These are phyloP conservation scores for Physaria fendleri DNA, from an alignment of 345 rosid species.

Conservation along the genomic window DNA sequence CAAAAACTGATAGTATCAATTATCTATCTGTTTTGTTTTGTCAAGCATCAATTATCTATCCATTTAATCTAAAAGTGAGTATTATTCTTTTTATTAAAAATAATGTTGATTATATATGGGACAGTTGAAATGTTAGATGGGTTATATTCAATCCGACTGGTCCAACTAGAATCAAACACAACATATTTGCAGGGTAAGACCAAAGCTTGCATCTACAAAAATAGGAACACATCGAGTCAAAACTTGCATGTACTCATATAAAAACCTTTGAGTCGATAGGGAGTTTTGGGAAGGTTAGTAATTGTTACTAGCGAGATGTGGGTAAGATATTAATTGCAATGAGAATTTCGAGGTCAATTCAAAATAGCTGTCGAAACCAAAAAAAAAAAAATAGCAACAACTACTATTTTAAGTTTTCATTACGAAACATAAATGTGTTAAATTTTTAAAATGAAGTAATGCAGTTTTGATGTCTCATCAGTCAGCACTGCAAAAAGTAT, in stretches of 20 bases:
- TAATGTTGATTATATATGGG: not conserved
- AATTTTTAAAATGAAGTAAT: too few relatives aligned
- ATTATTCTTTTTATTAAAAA: not conserved
- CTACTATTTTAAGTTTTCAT: too few relatives aligned
- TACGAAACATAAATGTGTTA: too few relatives aligned
- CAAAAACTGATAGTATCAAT: too few relatives aligned
- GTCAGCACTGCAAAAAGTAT: too few relatives aligned
- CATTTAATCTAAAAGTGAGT: not conserved
- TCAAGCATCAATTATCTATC: not conserved
- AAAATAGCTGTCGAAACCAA: not conserved
- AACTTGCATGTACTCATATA: not conserved
- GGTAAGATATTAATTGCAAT: slow-evolving; percentile 9
- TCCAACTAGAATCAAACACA: slow-evolving; percentile 6
- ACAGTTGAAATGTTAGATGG: slow-evolving; percentile 8
- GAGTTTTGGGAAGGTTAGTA: slow-evolving; percentile 1
- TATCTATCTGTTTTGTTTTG: too few relatives aligned
- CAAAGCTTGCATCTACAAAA: slow-evolving; percentile 16
- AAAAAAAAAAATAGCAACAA: too few relatives aligned
- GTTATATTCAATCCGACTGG: slow-evolving; percentile 11
- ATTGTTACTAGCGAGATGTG: not conserved
- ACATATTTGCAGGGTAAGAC: slow-evolving; percentile 13
- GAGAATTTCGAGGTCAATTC: slow-evolving; percentile 9
- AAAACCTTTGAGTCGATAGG: not conserved
- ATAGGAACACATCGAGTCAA: slow-evolving; percentile 21
- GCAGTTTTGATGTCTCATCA: too few relatives aligned